Conservation (phyloP, 768 basidiomycete species). For the Chlorophyllum brunneum region DNA sequence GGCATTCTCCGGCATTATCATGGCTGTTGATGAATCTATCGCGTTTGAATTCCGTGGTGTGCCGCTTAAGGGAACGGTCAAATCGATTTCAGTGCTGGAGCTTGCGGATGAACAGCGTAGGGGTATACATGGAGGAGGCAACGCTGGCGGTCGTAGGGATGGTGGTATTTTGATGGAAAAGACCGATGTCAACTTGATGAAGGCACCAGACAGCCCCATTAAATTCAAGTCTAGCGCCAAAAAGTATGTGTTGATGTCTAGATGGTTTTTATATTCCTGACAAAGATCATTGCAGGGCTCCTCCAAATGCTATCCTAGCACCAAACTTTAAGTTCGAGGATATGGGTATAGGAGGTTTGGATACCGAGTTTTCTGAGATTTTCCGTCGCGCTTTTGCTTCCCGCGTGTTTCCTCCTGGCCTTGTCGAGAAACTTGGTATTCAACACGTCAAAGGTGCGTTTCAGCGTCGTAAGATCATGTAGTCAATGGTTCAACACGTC, state of each 20-base stretch:
- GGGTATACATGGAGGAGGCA: constrained; percentile 24
- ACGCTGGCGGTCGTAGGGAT: constrained; percentile 22
- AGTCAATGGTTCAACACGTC: not conserved
- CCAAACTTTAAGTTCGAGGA: constrained; percentile 99
- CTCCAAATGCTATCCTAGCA: constrained; percentile 91
- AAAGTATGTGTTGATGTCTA: constrained; percentile 49
- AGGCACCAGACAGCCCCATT: constrained; percentile 75
- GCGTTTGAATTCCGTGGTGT: constrained; percentile 89
- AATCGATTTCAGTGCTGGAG: constrained; percentile 55
- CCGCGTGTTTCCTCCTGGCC: constrained; percentile 95
- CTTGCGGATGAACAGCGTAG: constrained; percentile 58
- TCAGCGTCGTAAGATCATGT: not conserved
- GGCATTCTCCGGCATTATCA: constrained; percentile 68
- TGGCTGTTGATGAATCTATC: constrained; percentile 65
- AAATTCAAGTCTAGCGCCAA: constrained; percentile 91
- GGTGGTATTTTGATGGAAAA: constrained; percentile 85
- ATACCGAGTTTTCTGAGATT: constrained; percentile 91
- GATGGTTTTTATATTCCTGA: not conserved
- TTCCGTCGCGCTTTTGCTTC: constrained; percentile 98
- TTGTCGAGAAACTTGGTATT: constrained; percentile 97
- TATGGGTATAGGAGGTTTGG: constrained; percentile 99
- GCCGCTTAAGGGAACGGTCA: constrained; percentile 69
- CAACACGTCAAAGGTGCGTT: constrained; percentile 91
- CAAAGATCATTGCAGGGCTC: constrained; percentile 46
- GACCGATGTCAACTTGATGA: constrained; percentile 89